These are phyloP conservation scores for Aspergillus mulundensis DNA, from an alignment of 495 filamentous ascomycete species.

Conservation along the genomic window DNA sequence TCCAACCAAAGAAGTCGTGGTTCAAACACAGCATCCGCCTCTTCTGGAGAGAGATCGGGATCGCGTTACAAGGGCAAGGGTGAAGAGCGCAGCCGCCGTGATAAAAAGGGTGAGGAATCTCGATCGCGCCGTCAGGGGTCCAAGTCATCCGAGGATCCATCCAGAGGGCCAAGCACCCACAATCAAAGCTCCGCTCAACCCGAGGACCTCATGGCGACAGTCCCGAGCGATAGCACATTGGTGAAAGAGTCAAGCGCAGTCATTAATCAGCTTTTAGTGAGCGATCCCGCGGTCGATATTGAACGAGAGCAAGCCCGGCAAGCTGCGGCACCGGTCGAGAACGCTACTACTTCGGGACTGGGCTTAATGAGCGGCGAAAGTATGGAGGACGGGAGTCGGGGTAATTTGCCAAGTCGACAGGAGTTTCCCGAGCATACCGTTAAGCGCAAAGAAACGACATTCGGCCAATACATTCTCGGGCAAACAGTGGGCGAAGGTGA, in stretches of 20 bases:
- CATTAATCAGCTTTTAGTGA: constrained; percentile 72
- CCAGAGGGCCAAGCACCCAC: constrained; percentile 17
- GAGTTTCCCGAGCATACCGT: constrained; percentile 58
- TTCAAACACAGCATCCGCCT: constrained; percentile 18
- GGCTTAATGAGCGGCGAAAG: constrained; percentile 51
- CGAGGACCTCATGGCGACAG: constrained; percentile 25
- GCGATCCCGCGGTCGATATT: constrained; percentile 74
- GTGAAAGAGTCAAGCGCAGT: constrained; percentile 48
- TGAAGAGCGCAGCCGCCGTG: constrained; percentile 34
- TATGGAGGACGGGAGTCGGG: constrained; percentile 58
- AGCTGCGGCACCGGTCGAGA: constrained; percentile 56
- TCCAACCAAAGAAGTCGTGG: constrained; percentile 38
- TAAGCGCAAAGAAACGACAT: constrained; percentile 73
- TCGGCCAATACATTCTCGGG: constrained; percentile 91
- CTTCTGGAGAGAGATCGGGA: constrained; percentile 26
- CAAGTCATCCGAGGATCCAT: constrained; percentile 27
- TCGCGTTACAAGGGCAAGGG: constrained; percentile 36
- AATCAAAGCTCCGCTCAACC: constrained; percentile 12
- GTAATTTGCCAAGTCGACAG: constrained; percentile 66
- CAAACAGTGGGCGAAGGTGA: constrained; percentile 98
- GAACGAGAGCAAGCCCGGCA: constrained; percentile 72
- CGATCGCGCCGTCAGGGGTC: constrained; percentile 29
- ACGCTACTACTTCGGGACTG: constrained; percentile 50
- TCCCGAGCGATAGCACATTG: constrained; percentile 23
- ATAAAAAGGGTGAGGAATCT: constrained; percentile 26